phyloP scores from a whole-genome alignment of 257 asterid genomes.

The Primulina huaijiensis region DNA sequence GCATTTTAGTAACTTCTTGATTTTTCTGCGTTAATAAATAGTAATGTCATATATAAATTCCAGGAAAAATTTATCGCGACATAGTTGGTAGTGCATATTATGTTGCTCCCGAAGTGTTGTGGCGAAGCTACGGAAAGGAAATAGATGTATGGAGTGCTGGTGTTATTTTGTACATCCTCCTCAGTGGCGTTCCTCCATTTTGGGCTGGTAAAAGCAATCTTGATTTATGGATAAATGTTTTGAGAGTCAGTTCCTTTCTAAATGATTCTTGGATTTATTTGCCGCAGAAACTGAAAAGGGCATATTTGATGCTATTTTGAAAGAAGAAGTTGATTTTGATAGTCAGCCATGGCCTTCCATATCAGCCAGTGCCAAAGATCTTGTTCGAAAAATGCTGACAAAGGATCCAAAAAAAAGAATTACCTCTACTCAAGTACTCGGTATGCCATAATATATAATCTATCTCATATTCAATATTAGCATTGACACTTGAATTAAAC shows the following conservation, averaged over 20 bases:
- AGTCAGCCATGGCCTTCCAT: conserved; percentile 91
- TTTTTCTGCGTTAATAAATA: conserved; percentile 17
- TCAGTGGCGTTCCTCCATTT: conserved; percentile 93
- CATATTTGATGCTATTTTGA: conserved; percentile 78
- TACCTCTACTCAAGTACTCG: conserved; percentile 79
- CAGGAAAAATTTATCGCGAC: conserved; percentile 75
- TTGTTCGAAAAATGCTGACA: conserved; percentile 75
- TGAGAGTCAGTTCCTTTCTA: conserved; percentile 16
- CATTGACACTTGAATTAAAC: neutral
- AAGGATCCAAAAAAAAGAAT: conserved; percentile 79
- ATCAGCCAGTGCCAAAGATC: conserved; percentile 78
- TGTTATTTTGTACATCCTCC: conserved; percentile 75
- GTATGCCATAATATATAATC: conserved; percentile 28
- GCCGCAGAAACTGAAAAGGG: conserved; percentile 90
- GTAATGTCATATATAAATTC: conserved; percentile 14
- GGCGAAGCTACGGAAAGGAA: conserved; percentile 77
- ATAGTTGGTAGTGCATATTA: conserved; percentile 89
- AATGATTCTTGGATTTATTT: conserved; percentile 14
- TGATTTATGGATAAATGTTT: conserved; percentile 14
- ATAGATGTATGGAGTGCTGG: conserved; percentile 96
- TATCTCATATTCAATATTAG: neutral
- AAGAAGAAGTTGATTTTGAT: conserved; percentile 81
- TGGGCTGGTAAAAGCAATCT: conserved; percentile 72
- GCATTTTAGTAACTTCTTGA: neutral
- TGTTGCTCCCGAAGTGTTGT: conserved; percentile 85